Percentiles rank a stretch among this genome's conserved stretches.
Evolutionary conservation across 176 grass and related monocot genomes (phyloP).

Genomic region (Zoysia japonica): DNA sequence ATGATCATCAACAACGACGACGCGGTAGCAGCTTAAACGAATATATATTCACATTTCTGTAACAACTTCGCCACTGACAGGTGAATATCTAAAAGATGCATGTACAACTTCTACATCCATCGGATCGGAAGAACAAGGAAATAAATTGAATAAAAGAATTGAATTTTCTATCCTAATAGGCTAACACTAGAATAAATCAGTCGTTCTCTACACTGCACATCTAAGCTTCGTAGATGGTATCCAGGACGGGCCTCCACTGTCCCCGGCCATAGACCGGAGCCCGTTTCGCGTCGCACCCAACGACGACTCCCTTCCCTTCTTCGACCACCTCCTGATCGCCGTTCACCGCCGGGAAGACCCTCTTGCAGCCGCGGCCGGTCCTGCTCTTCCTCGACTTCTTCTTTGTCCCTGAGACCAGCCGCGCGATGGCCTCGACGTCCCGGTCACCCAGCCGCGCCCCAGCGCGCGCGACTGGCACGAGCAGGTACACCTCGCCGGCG

Average conservation of each 20-base stretch:
- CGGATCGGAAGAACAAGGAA: background rate
- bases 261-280: constrained; percentile 1
- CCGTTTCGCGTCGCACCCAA: background rate
- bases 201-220: background rate
- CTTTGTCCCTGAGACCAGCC: background rate
- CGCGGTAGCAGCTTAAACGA: too few relatives aligned
- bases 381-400: constrained; percentile 9
- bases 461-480: constrained; percentile 40
- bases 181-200: background rate
- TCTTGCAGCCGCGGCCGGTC: background rate
- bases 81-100: background rate
- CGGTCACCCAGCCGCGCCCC: constrained; percentile 42
- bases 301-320: background rate
- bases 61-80: background rate
- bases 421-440: constrained; percentile 29
- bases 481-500: constrained; percentile 52
- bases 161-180: constrained; percentile 3
- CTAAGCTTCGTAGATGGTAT: constrained; percentile 55
- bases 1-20: too few relatives aligned
- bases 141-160: constrained; percentile 30
- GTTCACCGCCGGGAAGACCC: constrained; percentile 44
- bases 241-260: constrained; percentile 58
- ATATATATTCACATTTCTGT: background rate
- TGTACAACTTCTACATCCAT: background rate
- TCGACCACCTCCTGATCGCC: background rate